Base-by-base conservation (phyloP, 805 yeast species). In the Lipomyces spencermartinsiae region DNA sequence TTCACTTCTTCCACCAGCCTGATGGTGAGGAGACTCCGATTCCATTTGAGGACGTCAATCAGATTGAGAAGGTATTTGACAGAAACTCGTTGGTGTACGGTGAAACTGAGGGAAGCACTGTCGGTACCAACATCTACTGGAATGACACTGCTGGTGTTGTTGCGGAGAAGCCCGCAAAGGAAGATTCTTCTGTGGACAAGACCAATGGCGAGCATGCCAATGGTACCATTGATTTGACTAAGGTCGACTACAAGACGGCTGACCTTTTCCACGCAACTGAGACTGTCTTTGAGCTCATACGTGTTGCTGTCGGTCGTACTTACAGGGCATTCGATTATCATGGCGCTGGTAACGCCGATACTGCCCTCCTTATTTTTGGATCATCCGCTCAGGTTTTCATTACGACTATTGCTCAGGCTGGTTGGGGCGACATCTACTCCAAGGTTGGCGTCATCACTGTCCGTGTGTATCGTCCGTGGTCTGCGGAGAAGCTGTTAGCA, bases 391-490 rank as follows among this genome's bases (percentile, higher is more conserved):
- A 80, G 3, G 81, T 81, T 16, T 79, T 89, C 59, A 74, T 83
- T 4, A 71, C 77, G 10, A 81, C 83, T n/a, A 74, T 80, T 33
- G 76, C 78, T 19, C 70, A 74, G 37, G 68, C 75, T 34, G 60
- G 64, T 49, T 66, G 69, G 65, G 70, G 71, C 35, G 78, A 80
- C 34, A 74, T 77, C 29, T 73, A 78, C 43, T 78, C 80, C 43
- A 76, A 78, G 56, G 80, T 82, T 22, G 85, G 87, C 55, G 76
- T 90, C 39, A 78, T 90, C 58, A 79, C 86, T 8, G 81, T 91
- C 58, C 86, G 89, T 54, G 85, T 86, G 39, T 90, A 89, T 81
- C 86, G 92, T 74, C 97, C 97, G 2, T 90, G 93, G 81, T 80
- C 83, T 67, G 81, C 88, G 61, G 76, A 80, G n/a, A 77, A 81